Evolutionary conservation across 1,284 basidiomycete genomes (phyloP), one percentile per base, ranked within the genome.

Genomic region (Gastroboletus turbinatus): DNA sequence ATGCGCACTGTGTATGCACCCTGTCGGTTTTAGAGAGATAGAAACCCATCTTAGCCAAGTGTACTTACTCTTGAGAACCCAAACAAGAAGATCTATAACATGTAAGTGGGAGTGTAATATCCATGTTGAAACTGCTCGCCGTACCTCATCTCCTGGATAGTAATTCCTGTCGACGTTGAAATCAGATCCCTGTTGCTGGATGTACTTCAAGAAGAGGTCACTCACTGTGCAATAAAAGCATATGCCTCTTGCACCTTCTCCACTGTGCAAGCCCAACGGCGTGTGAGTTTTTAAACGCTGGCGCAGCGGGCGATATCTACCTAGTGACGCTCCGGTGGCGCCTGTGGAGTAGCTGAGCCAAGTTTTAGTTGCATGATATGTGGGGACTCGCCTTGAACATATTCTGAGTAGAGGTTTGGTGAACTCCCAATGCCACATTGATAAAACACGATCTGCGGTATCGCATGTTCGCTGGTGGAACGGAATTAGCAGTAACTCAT

Each of bases 231-330:
- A 63, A 89, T 84, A 67, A 89, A 89, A 11, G 79, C 83, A 69
- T 88, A 89, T 25, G 83, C 85, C 59, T 88, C 85, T 68, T 88
- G 83, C 5, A 89, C 84, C 64, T 88, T 88, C 51, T 83, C 82
- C 38, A 72, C 86, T 88, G 50, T 4, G 50, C 49, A 40, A 58
- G 27, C 6, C 25, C 40, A 32, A 44, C 45, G 25, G 14, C 13
- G 45, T 56, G 45, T 58, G 46, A 61, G 60, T 48, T 36, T 43
- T 42, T 30, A 13, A 29, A 44, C 42, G 16, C 23, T 13, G 47
- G 23, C 17, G 46, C 25, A 46, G 32, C 44, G 4, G 6, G 32
- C 3, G 21, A 35, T 40, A 51, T 61, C 25, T 66, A 85, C 86
- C 83, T 57, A 88, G 67, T 42, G 80, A 78, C 43, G 75, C 77